Base-by-base conservation (phyloP, 192 early-diverging fungal species). In the Gamsiella multidivaricata region DNA sequence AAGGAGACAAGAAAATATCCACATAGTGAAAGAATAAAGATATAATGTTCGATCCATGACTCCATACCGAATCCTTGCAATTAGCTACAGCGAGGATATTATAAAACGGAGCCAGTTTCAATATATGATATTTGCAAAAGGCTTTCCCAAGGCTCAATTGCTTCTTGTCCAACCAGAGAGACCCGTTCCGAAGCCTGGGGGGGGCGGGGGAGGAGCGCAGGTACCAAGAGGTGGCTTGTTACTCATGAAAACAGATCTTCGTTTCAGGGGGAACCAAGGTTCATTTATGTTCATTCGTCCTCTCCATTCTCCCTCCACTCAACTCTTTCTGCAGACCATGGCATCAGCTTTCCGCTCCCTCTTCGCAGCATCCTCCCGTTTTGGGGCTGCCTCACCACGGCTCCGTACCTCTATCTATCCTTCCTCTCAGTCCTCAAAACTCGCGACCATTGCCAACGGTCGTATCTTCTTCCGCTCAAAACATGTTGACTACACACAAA, bases 401-500 rank as follows among this genome's bases (percentile, higher is more conserved):
- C 32, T 22, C 31, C 20, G 29, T 31, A 25, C 20, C 25, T 26
- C 61, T 14, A 10, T 42, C 25, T 11, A 37, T 26, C 18, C 22
- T 34, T 20, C 56, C 10, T n/a, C 41, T 23, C 42, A 51, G 29
- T 15, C 54, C 17, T 65, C 63, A 23, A 75, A 65, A n/a, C 34
- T 59, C 32, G 54, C 61, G 18, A 59, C 54, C 6, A 42, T 59
- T 20, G 54, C 59, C 22, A 33, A 33, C 33, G 58, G 53, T 25
- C 51, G 65, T 2, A 64, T 78, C 60, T 43, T 69, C 32, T 45
- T 63, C 14, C 51, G 74, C 8, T 69, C 60, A 33, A 78, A 78
- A 29, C 79, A 86, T 54, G 61, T 85, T 17, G 82, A 89, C 63
- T 85, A 84, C 61, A 82, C 85, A 29, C 79, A 84, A 23, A 93